Evolutionary conservation across 371 early-diverging fungal species (phyloP).

Genomic region (Rhizopus sp.): DNA sequence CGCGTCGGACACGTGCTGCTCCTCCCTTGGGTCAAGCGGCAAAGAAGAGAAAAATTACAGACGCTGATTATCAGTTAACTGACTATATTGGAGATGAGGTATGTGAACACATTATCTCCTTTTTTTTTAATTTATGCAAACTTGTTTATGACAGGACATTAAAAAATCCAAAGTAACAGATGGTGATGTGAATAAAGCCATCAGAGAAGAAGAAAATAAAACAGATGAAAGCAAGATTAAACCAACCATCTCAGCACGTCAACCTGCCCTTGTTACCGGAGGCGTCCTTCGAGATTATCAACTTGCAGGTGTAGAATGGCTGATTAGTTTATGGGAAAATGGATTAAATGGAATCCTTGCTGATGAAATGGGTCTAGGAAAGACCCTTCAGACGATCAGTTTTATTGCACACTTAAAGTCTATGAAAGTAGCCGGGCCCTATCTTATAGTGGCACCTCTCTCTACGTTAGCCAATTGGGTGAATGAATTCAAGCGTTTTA

Average conservation of each 20-base stretch:
- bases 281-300: constrained; percentile 94
- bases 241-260: constrained; percentile 61
- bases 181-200: constrained; percentile 34
- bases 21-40: neutral
- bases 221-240: constrained; percentile 21
- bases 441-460: constrained; percentile 95
- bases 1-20: constrained; percentile 7
- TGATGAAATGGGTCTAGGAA: constrained; percentile 98
- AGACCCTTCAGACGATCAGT: constrained; percentile 97
- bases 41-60: constrained; percentile 28
- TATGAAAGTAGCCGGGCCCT: constrained; percentile 89
- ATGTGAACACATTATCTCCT: constrained; percentile 2
- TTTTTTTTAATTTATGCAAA: neutral
- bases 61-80: constrained; percentile 55
- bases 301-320: constrained; percentile 97
- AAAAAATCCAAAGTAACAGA: constrained; percentile 44
- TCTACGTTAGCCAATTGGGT: constrained; percentile 98
- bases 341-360: constrained; percentile 98
- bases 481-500: constrained; percentile 89
- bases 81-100: constrained; percentile 65
- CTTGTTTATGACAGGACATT: constrained; percentile 31
- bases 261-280: constrained; percentile 81
- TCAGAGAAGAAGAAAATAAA: constrained; percentile 29
- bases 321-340: constrained; percentile 95
- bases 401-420: constrained; percentile 87